Evolutionary conservation across 2,329 filamentous ascomycete genomes (phyloP).

Genomic region (Capronia epimyces): DNA sequence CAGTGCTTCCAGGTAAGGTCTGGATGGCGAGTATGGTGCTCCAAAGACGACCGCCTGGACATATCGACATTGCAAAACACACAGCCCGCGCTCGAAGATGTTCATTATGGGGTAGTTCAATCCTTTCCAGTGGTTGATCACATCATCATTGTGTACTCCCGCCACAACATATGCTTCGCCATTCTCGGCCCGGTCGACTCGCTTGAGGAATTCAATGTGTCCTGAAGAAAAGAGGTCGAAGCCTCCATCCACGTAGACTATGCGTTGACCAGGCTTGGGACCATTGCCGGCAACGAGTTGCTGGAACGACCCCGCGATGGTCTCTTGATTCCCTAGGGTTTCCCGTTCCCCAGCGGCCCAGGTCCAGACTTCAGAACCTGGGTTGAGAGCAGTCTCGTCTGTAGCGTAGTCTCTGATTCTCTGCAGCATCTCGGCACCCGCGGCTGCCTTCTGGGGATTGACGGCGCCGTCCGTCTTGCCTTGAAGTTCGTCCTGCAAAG

Average conservation of each 20-base stretch:
- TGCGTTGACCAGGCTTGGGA: conserved; percentile 68
- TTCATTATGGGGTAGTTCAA: conserved; percentile 99
- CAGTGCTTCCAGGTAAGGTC: conserved; percentile 66
- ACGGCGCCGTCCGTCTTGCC: conserved; percentile 69
- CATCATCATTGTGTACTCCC: conserved; percentile 87
- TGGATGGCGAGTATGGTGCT: conserved; percentile 80
- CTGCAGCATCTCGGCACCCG: conserved; percentile 65
- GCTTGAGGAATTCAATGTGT: conserved; percentile 87
- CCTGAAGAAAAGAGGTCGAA: conserved; percentile 96
- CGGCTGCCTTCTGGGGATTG: conserved; percentile 58
- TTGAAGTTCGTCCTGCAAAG: conserved; percentile 61
- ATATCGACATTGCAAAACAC: conserved; percentile 94
- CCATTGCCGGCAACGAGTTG: conserved; percentile 65
- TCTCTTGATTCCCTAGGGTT: conserved; percentile 38
- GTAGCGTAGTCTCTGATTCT: conserved; percentile 82
- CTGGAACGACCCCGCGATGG: conserved; percentile 62
- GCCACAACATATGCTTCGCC: conserved; percentile 79
- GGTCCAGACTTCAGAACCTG: conserved; percentile 79
- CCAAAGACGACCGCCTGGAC: conserved; percentile 83
- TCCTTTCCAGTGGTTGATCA: conserved; percentile 95
- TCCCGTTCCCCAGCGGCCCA: conserved; percentile 52
- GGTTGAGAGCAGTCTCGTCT: conserved; percentile 71
- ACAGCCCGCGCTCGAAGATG: conserved; percentile 91
- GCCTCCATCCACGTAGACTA: conserved; percentile 93
- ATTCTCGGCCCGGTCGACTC: conserved; percentile 60